Evolutionary conservation across 345 rosid genomes (phyloP).

Genomic region (Tarenaya hassleriana): DNA sequence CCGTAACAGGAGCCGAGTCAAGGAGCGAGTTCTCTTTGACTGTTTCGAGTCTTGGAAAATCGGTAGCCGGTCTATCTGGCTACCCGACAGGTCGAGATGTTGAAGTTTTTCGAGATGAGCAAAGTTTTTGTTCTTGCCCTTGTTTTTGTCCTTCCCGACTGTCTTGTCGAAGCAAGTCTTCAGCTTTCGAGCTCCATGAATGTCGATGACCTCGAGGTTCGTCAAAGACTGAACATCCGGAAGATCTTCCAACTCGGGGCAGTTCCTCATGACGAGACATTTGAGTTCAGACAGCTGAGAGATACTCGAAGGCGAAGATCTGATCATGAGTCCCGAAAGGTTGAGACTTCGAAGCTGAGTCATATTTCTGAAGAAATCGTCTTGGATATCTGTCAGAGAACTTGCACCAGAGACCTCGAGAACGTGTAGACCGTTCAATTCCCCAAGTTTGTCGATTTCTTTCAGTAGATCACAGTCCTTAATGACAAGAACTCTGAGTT

Average conservation of each 20-base stretch:
- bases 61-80: constrained; percentile 29
- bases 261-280: constrained; percentile 33
- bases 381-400: constrained; percentile 23
- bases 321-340: constrained; percentile 32
- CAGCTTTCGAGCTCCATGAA: constrained; percentile 32
- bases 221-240: constrained; percentile 22
- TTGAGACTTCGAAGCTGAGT: constrained; percentile 36
- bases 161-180: neutral
- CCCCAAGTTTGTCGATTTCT: neutral
- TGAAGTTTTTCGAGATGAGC: constrained; percentile 28
- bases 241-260: constrained; percentile 25
- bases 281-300: constrained; percentile 23
- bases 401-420: constrained; percentile 49
- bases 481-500: constrained; percentile 39
- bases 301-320: constrained; percentile 23
- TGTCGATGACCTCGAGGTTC: constrained; percentile 38
- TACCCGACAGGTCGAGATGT: constrained; percentile 34
- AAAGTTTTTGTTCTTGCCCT: constrained; percentile 16
- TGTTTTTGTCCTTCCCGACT: neutral
- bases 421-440: constrained; percentile 25
- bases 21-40: neutral
- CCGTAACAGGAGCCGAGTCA: constrained; percentile 20
- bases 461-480: constrained; percentile 31
- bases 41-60: constrained; percentile 15
- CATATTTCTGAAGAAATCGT: constrained; percentile 20